These are phyloP conservation scores for Allium cepa DNA, from an alignment of 106 monocot species.

Conservation along the genomic window DNA sequence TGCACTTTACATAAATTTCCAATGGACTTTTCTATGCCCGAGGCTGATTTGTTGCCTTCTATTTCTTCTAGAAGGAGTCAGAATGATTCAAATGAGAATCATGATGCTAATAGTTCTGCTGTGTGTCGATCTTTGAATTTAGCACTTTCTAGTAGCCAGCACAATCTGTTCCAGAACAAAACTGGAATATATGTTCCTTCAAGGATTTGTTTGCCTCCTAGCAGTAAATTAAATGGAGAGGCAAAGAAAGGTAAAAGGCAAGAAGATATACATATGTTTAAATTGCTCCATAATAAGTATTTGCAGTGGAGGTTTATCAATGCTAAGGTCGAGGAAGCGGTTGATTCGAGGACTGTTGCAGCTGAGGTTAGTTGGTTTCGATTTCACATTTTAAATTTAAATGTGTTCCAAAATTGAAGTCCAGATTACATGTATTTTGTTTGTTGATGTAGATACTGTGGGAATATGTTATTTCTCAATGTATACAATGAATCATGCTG, in stretches of 20 bases:
- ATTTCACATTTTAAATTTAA: no score
- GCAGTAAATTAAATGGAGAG: conserved; percentile 18
- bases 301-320: no score
- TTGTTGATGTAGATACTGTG: no score
- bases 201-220: conserved; percentile 15
- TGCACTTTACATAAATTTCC: no score
- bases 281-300: conserved; percentile 40
- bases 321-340: conserved; percentile 29
- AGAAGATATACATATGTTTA: conserved; percentile 53
- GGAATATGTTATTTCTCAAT: no score
- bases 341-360: conserved; percentile 10
- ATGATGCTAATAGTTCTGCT: no score
- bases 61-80: no score
- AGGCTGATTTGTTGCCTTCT: no score
- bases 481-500: no score
- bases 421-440: neutral
- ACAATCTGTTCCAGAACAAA: neutral
- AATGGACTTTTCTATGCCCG: no score
- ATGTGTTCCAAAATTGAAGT: no score
- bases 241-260: conserved; percentile 42
- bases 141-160: conserved; percentile 37
- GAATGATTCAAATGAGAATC: no score
- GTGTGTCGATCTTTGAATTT: conserved; percentile 64
- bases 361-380: conserved; percentile 40
- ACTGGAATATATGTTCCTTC: neutral